These are phyloP conservation scores for Cercophora sp. DNA, from an alignment of 495 filamentous ascomycete genomes.

Conservation along the genomic window DNA sequence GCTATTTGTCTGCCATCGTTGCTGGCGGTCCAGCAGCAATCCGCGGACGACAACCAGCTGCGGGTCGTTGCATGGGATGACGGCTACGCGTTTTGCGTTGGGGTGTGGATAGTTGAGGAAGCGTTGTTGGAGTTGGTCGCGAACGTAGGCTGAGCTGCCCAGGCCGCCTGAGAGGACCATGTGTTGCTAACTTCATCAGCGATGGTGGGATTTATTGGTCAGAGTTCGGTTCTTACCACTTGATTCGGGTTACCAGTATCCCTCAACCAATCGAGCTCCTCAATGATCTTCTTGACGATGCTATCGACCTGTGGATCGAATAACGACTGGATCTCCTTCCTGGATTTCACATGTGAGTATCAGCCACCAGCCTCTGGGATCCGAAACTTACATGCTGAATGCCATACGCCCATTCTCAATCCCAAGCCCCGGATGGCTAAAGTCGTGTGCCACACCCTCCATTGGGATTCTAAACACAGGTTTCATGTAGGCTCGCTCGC, in stretches of 20 bases:
- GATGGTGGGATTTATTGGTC: not conserved
- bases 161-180: constrained; percentile 62
- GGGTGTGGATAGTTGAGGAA: constrained; percentile 33
- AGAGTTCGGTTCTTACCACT: constrained; percentile 37
- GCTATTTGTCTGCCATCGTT: constrained; percentile 39
- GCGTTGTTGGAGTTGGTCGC: constrained; percentile 38
- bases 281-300: constrained; percentile 49
- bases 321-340: constrained; percentile 45
- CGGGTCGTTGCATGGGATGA: constrained; percentile 51
- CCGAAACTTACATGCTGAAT: constrained; percentile 20
- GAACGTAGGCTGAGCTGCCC: constrained; percentile 61
- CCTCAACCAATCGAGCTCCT: constrained; percentile 50
- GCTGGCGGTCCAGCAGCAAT: constrained; percentile 50
- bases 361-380: not conserved
- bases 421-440: constrained; percentile 31
- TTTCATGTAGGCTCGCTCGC: constrained; percentile 34
- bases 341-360: constrained; percentile 13
- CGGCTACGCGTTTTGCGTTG: constrained; percentile 38
- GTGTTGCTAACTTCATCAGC: constrained; percentile 35
- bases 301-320: constrained; percentile 56
- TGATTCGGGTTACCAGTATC: constrained; percentile 40
- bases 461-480: constrained; percentile 26
- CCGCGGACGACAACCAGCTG: constrained; percentile 58
- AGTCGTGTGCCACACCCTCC: constrained; percentile 34
- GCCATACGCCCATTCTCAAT: constrained; percentile 39